Evolutionary conservation across 352 stramenopile genomes (phyloP), one percentile per base, ranked within the genome.

Genomic region (Thalassiosira livingstoniorum): DNA sequence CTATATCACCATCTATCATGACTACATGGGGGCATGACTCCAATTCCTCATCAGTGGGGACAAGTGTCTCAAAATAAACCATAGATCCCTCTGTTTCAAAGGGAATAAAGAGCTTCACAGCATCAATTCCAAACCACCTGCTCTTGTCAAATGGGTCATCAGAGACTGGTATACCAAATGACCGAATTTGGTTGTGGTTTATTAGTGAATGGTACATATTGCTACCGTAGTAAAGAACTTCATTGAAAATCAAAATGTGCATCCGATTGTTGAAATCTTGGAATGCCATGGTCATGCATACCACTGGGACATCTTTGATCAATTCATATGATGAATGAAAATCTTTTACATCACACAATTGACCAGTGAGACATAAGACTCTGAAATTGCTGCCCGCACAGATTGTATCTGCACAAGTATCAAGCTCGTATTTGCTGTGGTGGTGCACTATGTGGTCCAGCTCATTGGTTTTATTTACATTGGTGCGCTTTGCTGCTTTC

Each of bases 151-250:
- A 84, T 3, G 77, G 51, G 35, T 84, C 58, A 54, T 84, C 77
- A 4, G 2, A 78, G 13, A 78, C 47, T 11, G 4, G 0, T 18
- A 86, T 75, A 2, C 78, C 72, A 57, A 51, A 69, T n/a, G 42
- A 10, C 18, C 78, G 42, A 2, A 78, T 77, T 43, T 87, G 80
- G 43, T 87, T 87, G 21, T 80, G 80, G 53, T 76, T 83, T 15
- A 87, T 39, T 31, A 90, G 51, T 23, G 71, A 76, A 13, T 76
- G 35, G 54, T 82, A 29, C 55, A 86, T 64, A 51, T 25, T 35
- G 32, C 58, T 58, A 29, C 45, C 37, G 61, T 86, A 80, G 60
- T 80, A 85, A 25, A 90, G 61, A 10, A 54, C 62, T 67, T 90
- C 64, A 29, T 81, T 47, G 21, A 85, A 37, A 13, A 80, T 29